Conservation (phyloP, 192 early-diverging fungal genomes). For the Dissophora ornata region DNA sequence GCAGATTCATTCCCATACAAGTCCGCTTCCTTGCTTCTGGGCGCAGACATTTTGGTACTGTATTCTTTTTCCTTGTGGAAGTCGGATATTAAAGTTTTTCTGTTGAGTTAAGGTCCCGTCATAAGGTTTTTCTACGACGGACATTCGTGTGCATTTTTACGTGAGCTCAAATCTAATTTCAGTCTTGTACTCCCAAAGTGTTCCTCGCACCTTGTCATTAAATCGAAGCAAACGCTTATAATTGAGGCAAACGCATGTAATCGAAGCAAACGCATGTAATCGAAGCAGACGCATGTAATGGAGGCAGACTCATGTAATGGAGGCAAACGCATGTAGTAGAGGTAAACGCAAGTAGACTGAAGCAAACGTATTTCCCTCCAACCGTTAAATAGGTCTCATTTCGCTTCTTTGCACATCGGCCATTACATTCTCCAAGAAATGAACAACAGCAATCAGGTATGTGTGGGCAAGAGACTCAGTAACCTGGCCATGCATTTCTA, state of each 20-base stretch:
- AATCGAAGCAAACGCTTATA: too few relatives aligned
- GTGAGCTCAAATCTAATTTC: neutral
- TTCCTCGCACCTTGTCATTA: neutral
- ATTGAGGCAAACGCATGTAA: neutral
- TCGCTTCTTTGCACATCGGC: constrained; percentile 1
- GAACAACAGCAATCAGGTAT: neutral
- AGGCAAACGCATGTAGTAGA: neutral
- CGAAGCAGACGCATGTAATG: too few relatives aligned
- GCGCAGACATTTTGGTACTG: neutral
- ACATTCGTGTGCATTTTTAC: constrained; percentile 1
- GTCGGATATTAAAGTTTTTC: neutral
- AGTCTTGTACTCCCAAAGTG: neutral
- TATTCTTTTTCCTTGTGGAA: neutral
- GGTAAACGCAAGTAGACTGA: constrained; percentile 1
- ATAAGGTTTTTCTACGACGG: neutral
- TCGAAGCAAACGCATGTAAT: neutral
- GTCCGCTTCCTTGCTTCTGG: neutral
- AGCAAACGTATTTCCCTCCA: neutral
- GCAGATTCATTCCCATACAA: neutral
- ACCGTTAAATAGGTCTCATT: constrained; percentile 3
- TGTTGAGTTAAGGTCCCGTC: neutral
- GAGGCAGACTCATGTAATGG: neutral
- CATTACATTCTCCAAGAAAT: neutral
- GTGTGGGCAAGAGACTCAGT: neutral
- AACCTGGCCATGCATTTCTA: neutral